phyloP scores from a whole-genome alignment of 192 early-diverging fungal species.

The Rhizophagus prolifer region DNA sequence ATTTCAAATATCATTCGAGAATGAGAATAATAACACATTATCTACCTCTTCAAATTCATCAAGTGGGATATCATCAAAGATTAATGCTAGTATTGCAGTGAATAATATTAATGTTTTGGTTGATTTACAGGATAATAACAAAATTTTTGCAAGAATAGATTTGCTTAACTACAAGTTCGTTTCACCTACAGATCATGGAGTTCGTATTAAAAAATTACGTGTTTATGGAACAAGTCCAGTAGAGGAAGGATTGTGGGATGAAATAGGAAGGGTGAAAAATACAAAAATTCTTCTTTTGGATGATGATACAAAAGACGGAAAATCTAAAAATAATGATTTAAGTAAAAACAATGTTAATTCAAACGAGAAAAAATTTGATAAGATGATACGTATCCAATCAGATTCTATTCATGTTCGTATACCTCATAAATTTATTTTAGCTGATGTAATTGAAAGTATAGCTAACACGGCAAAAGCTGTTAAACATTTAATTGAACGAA shows the following conservation, averaged over 20 bases:
- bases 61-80: not conserved
- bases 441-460: constrained; percentile 38
- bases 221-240: constrained; percentile 30
- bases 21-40: not conserved
- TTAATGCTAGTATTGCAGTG: constrained; percentile 4
- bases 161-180: constrained; percentile 17
- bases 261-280: constrained; percentile 41
- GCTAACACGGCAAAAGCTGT: constrained; percentile 36
- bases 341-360: not conserved
- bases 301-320: constrained; percentile 6
- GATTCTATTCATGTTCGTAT: constrained; percentile 37
- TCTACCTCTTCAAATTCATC: not conserved
- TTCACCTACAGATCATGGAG: not conserved
- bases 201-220: constrained; percentile 18
- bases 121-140: constrained; percentile 18
- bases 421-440: constrained; percentile 39
- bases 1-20: not conserved
- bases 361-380: not conserved
- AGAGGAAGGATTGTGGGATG: constrained; percentile 35
- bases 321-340: not conserved
- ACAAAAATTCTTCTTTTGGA: constrained; percentile 13
- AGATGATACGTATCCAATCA: constrained; percentile 23
- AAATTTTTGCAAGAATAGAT: constrained; percentile 35
- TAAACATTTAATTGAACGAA: constrained; percentile 29
- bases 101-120: constrained; percentile 30